Conservation (phyloP, 768 basidiomycete genomes). For the Pleurotus cornucopiae region DNA sequence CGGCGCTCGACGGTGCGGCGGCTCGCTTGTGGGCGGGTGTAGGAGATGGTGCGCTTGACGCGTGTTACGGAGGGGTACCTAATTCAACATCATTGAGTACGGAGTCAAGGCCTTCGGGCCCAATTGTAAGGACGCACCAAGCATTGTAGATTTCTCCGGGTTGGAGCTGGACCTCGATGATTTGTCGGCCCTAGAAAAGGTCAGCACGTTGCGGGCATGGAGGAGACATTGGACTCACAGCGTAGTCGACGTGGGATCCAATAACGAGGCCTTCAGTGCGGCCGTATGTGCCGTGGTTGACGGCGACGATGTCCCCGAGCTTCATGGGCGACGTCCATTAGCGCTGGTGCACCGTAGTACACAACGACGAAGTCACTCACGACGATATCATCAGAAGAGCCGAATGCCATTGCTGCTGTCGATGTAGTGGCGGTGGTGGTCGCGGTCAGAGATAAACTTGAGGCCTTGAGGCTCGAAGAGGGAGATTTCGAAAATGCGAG, state of each 20-base stretch:
- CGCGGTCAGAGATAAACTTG: slow-evolving; percentile 12
- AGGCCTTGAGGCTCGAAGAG: slow-evolving; percentile 15
- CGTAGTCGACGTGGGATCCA: slow-evolving; percentile 66
- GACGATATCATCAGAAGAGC: slow-evolving; percentile 29
- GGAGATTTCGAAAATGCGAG: slow-evolving; percentile 13
- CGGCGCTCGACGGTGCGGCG: slow-evolving; percentile 65
- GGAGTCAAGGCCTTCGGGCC: neutral
- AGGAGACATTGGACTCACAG: slow-evolving; percentile 39
- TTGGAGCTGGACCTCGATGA: slow-evolving; percentile 80
- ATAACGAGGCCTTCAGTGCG: slow-evolving; percentile 78
- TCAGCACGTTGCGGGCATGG: neutral
- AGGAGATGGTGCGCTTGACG: slow-evolving; percentile 68
- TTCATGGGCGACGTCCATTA: slow-evolving; percentile 19
- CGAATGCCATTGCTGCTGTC: neutral
- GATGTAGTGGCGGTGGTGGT: slow-evolving; percentile 24
- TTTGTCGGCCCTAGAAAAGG: slow-evolving; percentile 63
- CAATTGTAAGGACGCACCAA: slow-evolving; percentile 35
- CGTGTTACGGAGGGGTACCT: slow-evolving; percentile 81
- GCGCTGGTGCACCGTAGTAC: neutral
- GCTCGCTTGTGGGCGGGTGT: slow-evolving; percentile 40
- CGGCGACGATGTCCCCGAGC: slow-evolving; percentile 81
- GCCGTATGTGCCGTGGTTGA: slow-evolving; percentile 59
- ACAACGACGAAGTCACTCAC: slow-evolving; percentile 15
- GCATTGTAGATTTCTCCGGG: slow-evolving; percentile 63
- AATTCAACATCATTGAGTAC: slow-evolving; percentile 2